Base-by-base conservation (phyloP, 176 grass and related monocot genomes). In the Thalia dealbata region DNA sequence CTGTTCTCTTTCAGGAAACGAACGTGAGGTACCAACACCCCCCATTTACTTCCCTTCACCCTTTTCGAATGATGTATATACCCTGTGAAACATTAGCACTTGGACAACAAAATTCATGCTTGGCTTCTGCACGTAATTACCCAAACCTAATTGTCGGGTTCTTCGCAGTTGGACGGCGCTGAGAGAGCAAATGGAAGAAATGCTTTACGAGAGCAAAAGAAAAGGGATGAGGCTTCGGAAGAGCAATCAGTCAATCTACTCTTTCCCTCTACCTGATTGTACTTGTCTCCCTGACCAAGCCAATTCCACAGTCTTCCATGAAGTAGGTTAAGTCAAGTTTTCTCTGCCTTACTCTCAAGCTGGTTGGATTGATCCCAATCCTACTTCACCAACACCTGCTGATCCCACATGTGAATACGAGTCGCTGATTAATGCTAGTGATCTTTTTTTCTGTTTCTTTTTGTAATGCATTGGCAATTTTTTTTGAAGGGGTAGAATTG, bases 91-190 rank as follows among this genome's bases (percentile, higher is more conserved):
- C 29, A 19, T 13, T 55, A 32, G 1, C 0, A 28, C 3, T 10
- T 30, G 5, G 14, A 55, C 26, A 44, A 19, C 29, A 11, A 26
- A n/a, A 45, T 69, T 44, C 8, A 35, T 73, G 18, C 19, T 70
- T 25, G 38, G n/a, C 4, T 70, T 70, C 21, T 23, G 16, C 22
- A 16, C 44, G 10, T 8, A 18, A 9, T 8, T 16, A 32, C 21
- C 10, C 13, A 6, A 71, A 30, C 45, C 14, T 1, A 28, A 10
- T 23, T 27, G 13, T 30, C 16, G 3, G 14, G 18, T 21, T 71
- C 44, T 16, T 58, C n/a, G 11, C 58, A 75, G 73, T 75, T 75
- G 73, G 73, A 63, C 45, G 73, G 21, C 41, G 24, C 63, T 75
- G 22, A 63, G 24, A 48, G 58, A 46, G 62, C 19, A 61, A 44